Percentiles rank a stretch among this genome's conserved stretches.
Evolutionary conservation across 1,139 yeast genomes (phyloP).

Genomic region (Candida smagusa): DNA sequence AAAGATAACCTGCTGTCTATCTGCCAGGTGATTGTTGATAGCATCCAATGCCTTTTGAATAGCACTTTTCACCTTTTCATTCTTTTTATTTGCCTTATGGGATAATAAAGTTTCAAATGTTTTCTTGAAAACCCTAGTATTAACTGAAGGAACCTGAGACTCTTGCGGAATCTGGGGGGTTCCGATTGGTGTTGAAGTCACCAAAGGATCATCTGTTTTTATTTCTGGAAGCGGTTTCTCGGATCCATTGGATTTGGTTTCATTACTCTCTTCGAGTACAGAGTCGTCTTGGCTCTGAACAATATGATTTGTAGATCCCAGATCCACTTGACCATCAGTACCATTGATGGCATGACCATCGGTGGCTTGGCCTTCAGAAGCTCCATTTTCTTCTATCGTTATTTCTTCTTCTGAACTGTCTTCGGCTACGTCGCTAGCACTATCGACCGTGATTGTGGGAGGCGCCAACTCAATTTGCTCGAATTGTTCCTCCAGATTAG

Average conservation of each 20-base stretch:
- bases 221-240: slow-evolving; percentile 1
- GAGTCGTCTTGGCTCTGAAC: too few species aligned
- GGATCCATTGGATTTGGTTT: neutral
- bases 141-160: slow-evolving; percentile 17
- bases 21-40: slow-evolving; percentile 24
- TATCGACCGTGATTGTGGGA: neutral
- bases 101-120: slow-evolving; percentile 34
- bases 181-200: neutral
- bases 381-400: too few species aligned
- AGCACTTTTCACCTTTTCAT: slow-evolving; percentile 27
- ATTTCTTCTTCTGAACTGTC: too few species aligned
- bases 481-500: slow-evolving; percentile 5
- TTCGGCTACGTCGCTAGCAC: too few species aligned
- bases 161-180: neutral
- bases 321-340: too few species aligned
- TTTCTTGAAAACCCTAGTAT: slow-evolving; percentile 36
- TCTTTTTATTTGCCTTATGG: slow-evolving; percentile 42
- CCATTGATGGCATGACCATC: too few species aligned
- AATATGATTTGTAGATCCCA: too few species aligned
- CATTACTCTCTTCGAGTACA: too few species aligned
- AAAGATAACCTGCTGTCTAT: slow-evolving; percentile 36
- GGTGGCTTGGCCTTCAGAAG: too few species aligned
- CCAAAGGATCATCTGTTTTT: neutral
- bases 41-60: slow-evolving; percentile 38
- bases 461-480: slow-evolving; percentile 5